Evolutionary conservation across 768 basidiomycete genomes (phyloP), one percentile per base, ranked within the genome.

Genomic region (Exsudoporus frostii): DNA sequence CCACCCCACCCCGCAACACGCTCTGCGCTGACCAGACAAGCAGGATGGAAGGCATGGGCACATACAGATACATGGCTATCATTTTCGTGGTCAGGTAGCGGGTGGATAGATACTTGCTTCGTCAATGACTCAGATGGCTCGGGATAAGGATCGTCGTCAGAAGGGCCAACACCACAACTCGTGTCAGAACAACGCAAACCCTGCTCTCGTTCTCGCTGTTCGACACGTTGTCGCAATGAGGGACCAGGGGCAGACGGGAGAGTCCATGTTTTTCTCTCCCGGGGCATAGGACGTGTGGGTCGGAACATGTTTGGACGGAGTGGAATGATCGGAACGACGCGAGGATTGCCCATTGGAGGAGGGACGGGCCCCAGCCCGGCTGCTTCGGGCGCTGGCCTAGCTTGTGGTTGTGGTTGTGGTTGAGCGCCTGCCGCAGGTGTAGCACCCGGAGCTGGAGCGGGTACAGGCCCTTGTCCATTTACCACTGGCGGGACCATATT

Each of bases 121-220:
- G 51, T 57, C 22, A 44, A 44, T 5, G 50, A 20, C 9, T 61
- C 66, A 0, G 64, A 60, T 17, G 66, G 47, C 45, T 64, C 66
- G 7, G 76, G 68, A 40, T 69, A 70, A 14, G 86, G 86, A 39
- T 88, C 85, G 15, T 88, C 87, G 51, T 89, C 87, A 14, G 81
- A 83, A 7, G 87, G 87, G 0, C 88, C 90, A 27, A 90, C 65
- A 3, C 86, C 87, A 66, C 90, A 92, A 54, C 81, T 83, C 27
- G 83, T 70, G 60, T 90, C 89, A 36, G 73, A 80, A 65, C 90
- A 92, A 45, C 90, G 75, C 60, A 89, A 63, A 1, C 87, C 89
- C 20, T 80, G 77, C 64, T 88, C 86, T 20, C 84, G 79, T 67
- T 91, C 90, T 50, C 80, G 76, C 53, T 79, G 77, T 67, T 92